Evolutionary conservation across 768 basidiomycete genomes (phyloP).

Genomic region (Russula abietina): DNA sequence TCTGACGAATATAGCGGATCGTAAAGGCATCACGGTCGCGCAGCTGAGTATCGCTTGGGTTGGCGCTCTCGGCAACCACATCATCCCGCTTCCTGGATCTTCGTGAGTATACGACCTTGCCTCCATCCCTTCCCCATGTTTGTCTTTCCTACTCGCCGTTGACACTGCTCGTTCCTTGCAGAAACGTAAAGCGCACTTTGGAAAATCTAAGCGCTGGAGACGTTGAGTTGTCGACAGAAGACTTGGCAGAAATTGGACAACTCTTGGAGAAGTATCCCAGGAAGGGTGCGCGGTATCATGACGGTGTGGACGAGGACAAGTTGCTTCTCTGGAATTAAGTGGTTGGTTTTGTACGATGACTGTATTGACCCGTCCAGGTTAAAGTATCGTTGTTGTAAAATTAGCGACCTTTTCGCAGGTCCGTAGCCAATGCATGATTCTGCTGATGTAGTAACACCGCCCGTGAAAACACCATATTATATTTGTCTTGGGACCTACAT

Average conservation of each 20-base stretch:
- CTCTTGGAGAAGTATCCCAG: constrained; percentile 34
- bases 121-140: constrained; percentile 1
- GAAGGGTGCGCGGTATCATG: constrained; percentile 38
- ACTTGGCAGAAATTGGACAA: constrained; percentile 37
- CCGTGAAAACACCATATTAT: too few species aligned
- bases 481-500: too few species aligned
- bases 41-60: constrained; percentile 41
- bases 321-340: constrained; percentile 34
- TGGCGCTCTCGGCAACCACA: constrained; percentile 32
- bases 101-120: constrained; percentile 30
- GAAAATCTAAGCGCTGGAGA: constrained; percentile 40
- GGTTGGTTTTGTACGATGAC: not conserved
- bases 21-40: constrained; percentile 38
- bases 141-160: not conserved
- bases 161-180: constrained; percentile 10
- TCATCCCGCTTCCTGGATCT: constrained; percentile 45
- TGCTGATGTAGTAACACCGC: too few species aligned
- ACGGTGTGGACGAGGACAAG: constrained; percentile 21
- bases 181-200: constrained; percentile 37
- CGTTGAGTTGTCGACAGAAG: constrained; percentile 32
- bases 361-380: not conserved
- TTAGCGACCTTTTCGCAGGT: not conserved
- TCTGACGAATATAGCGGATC: constrained; percentile 37
- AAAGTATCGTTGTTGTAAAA: not conserved
- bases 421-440: not conserved